Percentiles rank a stretch among this genome's conserved stretches.
Conservation (phyloP, 805 yeast species). For the Tetrapisispora pingtungensis region DNA sequence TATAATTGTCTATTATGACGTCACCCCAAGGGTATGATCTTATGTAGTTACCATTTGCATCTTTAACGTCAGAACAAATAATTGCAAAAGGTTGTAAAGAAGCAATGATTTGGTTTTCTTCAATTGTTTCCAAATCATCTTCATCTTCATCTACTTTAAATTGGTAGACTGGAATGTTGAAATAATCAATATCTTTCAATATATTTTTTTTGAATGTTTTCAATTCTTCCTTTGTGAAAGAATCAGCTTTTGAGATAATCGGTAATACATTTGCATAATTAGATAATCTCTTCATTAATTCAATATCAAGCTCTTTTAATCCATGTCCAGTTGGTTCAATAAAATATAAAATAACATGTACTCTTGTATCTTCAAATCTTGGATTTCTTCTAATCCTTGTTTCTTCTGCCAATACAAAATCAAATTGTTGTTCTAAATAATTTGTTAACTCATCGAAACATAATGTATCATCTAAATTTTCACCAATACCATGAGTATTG, state of each 20-base stretch:
- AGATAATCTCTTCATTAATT: constrained; percentile 58
- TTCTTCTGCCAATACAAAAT: constrained; percentile 73
- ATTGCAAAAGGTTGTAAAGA: constrained; percentile 69
- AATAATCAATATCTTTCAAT: constrained; percentile 51
- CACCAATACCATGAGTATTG: constrained; percentile 75
- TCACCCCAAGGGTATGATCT: constrained; percentile 73
- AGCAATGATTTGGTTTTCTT: constrained; percentile 55
- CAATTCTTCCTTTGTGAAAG: constrained; percentile 55
- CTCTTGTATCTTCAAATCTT: constrained; percentile 64
- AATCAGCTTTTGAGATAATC: constrained; percentile 58
- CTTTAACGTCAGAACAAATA: constrained; percentile 52
- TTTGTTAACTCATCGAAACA: constrained; percentile 58
- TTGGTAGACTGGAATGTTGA: constrained; percentile 64
- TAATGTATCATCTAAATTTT: constrained; percentile 58
- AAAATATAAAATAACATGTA: constrained; percentile 63
- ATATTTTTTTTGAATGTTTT: constrained; percentile 49
- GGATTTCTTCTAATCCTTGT: constrained; percentile 82
- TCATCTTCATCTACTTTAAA: constrained; percentile 64
- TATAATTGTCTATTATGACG: constrained; percentile 31
- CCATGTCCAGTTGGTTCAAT: constrained; percentile 75
- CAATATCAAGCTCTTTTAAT: constrained; percentile 61
- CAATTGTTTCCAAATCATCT: constrained; percentile 58
- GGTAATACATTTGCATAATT: constrained; percentile 70
- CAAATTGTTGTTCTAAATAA: constrained; percentile 69
- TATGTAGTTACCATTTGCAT: constrained; percentile 46